phyloP scores from a whole-genome alignment of 768 basidiomycete species.

The Lentinula sp. region DNA sequence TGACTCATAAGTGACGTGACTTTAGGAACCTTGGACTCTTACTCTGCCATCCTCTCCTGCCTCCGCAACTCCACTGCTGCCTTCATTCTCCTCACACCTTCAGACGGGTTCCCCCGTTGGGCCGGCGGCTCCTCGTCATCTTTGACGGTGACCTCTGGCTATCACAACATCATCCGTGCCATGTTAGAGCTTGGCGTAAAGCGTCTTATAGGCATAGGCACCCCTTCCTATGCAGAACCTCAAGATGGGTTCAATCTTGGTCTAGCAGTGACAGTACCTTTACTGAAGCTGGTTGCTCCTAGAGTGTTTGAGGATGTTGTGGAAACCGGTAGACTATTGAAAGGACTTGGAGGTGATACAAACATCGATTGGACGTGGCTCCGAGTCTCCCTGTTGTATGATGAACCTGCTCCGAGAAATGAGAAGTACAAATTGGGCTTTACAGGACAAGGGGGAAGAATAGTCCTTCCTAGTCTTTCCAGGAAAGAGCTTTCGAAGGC shows the following conservation, averaged over 20 bases:
- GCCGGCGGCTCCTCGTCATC: not conserved
- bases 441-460: not conserved
- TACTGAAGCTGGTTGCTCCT: not conserved
- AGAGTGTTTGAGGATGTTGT: not conserved
- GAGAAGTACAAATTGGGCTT: not conserved
- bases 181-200: not conserved
- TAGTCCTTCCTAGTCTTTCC: not conserved
- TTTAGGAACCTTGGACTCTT: not conserved
- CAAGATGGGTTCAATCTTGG: not conserved
- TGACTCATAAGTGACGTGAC: not conserved
- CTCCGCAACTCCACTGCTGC: not conserved
- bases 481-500: conserved; percentile 1
- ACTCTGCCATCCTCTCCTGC: not conserved
- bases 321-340: not conserved
- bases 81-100: not conserved
- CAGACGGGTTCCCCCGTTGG: not conserved
- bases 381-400: not conserved
- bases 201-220: not conserved
- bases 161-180: not conserved
- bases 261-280: not conserved
- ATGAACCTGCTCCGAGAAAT: not conserved
- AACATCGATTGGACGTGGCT: not conserved
- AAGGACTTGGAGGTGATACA: not conserved
- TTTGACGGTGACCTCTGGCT: not conserved
- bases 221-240: not conserved